phyloP scores from a whole-genome alignment of 129 eudicot genomes.

The Artemisia tridentata region DNA sequence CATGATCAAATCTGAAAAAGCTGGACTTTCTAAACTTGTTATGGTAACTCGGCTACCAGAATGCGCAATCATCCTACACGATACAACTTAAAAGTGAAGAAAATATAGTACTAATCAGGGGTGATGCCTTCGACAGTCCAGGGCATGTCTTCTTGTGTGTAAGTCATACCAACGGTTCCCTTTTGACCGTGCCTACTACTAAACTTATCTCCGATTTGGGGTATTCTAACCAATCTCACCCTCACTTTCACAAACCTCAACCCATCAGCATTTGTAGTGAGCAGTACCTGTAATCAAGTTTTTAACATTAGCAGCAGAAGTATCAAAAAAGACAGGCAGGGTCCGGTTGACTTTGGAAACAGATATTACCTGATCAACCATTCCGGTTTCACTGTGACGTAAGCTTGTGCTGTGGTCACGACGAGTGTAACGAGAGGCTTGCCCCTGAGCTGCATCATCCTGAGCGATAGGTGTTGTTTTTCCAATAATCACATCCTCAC shows the following conservation, averaged over 20 bases:
- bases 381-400: conserved; percentile 95
- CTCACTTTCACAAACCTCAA: conserved; percentile 91
- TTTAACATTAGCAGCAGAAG: not conserved
- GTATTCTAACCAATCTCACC: conserved; percentile 85
- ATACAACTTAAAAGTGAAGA: too few relatives aligned
- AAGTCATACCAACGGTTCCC: conserved; percentile 97
- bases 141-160: conserved; percentile 98
- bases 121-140: conserved; percentile 90
- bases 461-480: conserved; percentile 92
- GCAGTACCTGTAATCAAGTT: conserved; percentile 38
- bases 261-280: conserved; percentile 95
- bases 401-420: conserved; percentile 90
- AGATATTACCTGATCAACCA: conserved; percentile 77
- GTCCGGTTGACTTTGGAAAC: not conserved
- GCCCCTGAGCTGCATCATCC: conserved; percentile 74
- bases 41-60: too few relatives aligned
- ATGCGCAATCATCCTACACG: too few relatives aligned
- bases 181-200: conserved; percentile 97
- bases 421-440: conserved; percentile 72
- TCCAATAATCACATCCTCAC: conserved; percentile 96
- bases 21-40: too few relatives aligned
- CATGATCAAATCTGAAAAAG: too few relatives aligned
- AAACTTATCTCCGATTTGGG: conserved; percentile 94
- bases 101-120: conserved; percentile 38
- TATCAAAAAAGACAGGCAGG: not conserved